Conservation (phyloP, 306 rosid species). For the Quercus mongolica region DNA sequence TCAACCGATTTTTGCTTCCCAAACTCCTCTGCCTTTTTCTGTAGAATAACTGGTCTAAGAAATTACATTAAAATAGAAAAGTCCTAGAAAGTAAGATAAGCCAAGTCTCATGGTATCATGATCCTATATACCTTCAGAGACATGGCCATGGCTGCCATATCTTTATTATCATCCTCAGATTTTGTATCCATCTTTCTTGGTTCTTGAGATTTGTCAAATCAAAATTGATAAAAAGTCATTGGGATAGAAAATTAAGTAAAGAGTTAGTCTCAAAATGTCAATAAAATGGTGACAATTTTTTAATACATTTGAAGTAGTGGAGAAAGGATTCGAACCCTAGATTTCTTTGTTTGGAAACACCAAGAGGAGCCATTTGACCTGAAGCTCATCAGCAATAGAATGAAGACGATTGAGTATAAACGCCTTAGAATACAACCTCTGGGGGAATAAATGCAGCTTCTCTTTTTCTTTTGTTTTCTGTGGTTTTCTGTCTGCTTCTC, state of each 20-base stretch:
- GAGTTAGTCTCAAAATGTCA: background rate
- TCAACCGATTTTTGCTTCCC: conserved; percentile 10
- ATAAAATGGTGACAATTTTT: background rate
- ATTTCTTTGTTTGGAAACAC: too few species aligned
- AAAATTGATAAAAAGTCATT: too few species aligned
- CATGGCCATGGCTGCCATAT: too few species aligned
- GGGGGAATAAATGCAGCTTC: conserved; percentile 29
- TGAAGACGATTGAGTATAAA: background rate
- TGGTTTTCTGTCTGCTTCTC: conserved; percentile 70
- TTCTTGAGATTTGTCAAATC: conserved; percentile 42
- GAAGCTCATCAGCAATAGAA: too few species aligned
- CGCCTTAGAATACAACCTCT: background rate
- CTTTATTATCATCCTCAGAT: conserved; percentile 38
- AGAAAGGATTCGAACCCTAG: too few species aligned
- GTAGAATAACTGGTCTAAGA: conserved; percentile 11
- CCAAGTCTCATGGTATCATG: background rate
- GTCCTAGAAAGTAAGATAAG: background rate
- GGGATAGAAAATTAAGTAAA: background rate
- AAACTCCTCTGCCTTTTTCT: conserved; percentile 61
- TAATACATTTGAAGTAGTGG: too few species aligned
- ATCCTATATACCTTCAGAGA: background rate
- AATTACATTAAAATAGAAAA: background rate
- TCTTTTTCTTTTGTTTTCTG: conserved; percentile 80
- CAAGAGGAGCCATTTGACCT: too few species aligned
- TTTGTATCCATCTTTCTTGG: conserved; percentile 32